Evolutionary conservation across 306 rosid species (phyloP).

Genomic region (Adenanthera pavonina): DNA sequence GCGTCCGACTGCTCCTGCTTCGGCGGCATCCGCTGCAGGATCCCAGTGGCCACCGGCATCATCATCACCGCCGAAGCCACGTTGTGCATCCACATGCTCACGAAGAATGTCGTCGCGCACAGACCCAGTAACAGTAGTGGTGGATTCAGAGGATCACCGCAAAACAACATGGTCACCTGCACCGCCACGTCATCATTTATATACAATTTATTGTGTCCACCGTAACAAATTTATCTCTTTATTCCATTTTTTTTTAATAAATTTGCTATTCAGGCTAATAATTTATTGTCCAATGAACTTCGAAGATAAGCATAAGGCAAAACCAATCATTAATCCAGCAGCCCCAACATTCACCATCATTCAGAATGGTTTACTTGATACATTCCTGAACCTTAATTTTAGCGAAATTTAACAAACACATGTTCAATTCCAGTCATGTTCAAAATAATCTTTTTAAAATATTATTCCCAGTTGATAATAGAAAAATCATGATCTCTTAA

Average conservation of each 20-base stretch:
- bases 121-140: conserved; percentile 67
- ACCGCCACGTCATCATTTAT: neutral
- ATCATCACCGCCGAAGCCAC: conserved; percentile 82
- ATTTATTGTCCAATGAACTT: neutral
- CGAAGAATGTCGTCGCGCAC: conserved; percentile 74
- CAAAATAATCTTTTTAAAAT: too few relatives aligned
- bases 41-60: conserved; percentile 95
- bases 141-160: conserved; percentile 82
- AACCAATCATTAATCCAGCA: neutral
- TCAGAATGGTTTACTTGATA: too few relatives aligned
- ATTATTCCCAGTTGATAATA: too few relatives aligned
- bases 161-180: conserved; percentile 69
- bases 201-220: neutral
- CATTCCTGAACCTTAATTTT: too few relatives aligned
- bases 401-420: too few relatives aligned
- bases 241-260: neutral
- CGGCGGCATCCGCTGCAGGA: conserved; percentile 66
- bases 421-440: too few relatives aligned
- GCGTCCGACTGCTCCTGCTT: conserved; percentile 46
- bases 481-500: neutral
- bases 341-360: neutral
- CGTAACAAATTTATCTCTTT: neutral
- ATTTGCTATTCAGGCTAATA: neutral
- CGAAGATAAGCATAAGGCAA: neutral
- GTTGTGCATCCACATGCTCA: conserved; percentile 98